phyloP scores from a whole-genome alignment of 306 rosid species.

The Lagenaria siceraria region DNA sequence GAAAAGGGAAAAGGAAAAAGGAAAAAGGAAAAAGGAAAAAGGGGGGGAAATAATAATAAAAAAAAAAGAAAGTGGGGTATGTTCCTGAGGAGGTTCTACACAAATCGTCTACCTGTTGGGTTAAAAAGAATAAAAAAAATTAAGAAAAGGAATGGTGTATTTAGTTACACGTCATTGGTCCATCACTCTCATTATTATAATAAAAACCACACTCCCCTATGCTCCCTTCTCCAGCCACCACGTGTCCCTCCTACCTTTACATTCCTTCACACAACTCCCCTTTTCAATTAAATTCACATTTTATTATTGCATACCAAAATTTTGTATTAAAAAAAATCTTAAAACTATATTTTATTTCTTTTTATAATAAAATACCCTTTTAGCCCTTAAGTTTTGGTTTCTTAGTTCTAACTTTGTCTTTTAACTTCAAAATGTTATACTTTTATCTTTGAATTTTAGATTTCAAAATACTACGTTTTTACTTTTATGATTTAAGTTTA shows the following conservation, averaged over 20 bases:
- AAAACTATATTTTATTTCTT: too few species aligned
- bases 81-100: not conserved
- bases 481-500: too few species aligned
- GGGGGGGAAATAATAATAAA: not conserved
- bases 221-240: not conserved
- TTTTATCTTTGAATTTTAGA: too few species aligned
- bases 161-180: not conserved
- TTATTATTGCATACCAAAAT: too few species aligned
- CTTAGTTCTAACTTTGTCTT: too few species aligned
- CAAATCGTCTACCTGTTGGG: not conserved
- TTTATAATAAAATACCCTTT: too few species aligned
- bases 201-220: not conserved
- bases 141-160: not conserved
- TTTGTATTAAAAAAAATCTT: too few species aligned
- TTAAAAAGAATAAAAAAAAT: not conserved
- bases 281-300: too few species aligned
- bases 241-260: not conserved
- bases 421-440: too few species aligned
- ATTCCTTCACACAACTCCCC: not conserved
- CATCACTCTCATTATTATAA: not conserved
- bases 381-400: too few species aligned
- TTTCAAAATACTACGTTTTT: too few species aligned
- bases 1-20: not conserved
- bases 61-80: not conserved
- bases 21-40: too few species aligned